phyloP scores from a whole-genome alignment of 805 yeast genomes.

The Tetrapisispora phaffii region DNA sequence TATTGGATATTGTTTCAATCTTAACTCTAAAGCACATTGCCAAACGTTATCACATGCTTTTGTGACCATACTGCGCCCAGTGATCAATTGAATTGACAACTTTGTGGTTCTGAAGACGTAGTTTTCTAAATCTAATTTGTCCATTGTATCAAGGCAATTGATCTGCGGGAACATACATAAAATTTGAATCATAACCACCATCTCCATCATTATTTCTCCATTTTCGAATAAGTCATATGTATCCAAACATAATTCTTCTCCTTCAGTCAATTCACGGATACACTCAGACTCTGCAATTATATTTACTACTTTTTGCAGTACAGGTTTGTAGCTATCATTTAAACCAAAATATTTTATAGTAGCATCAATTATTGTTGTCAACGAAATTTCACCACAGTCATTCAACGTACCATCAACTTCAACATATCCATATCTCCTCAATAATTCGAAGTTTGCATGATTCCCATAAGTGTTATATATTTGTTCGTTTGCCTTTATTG shows the following conservation, averaged over 20 bases:
- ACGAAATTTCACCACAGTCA: constrained; percentile 72
- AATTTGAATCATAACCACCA: constrained; percentile 43
- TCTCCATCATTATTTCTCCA: constrained; percentile 53
- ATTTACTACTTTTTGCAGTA: constrained; percentile 32
- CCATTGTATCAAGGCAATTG: constrained; percentile 17
- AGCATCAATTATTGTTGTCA: constrained; percentile 28
- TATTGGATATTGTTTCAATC: constrained; percentile 42
- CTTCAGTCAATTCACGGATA: constrained; percentile 31
- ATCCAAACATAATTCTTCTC: constrained; percentile 38
- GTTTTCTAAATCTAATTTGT: constrained; percentile 16
- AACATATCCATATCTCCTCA: constrained; percentile 87
- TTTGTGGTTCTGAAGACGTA: constrained; percentile 42
- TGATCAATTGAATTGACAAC: constrained; percentile 50
- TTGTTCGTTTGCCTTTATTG: constrained; percentile 59
- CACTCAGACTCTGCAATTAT: constrained; percentile 20
- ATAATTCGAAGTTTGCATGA: constrained; percentile 79
- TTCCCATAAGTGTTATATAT: constrained; percentile 85
- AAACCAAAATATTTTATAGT: constrained; percentile 24
- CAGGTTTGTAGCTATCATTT: constrained; percentile 11
- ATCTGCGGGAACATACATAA: constrained; percentile 32
- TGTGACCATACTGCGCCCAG: constrained; percentile 43
- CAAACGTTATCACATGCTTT: constrained; percentile 21
- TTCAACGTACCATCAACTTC: constrained; percentile 60
- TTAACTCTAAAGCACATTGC: constrained; percentile 20
- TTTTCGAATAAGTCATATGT: constrained; percentile 53